phyloP scores from a whole-genome alignment of 805 yeast genomes.

The Kodamaea laetipori region DNA sequence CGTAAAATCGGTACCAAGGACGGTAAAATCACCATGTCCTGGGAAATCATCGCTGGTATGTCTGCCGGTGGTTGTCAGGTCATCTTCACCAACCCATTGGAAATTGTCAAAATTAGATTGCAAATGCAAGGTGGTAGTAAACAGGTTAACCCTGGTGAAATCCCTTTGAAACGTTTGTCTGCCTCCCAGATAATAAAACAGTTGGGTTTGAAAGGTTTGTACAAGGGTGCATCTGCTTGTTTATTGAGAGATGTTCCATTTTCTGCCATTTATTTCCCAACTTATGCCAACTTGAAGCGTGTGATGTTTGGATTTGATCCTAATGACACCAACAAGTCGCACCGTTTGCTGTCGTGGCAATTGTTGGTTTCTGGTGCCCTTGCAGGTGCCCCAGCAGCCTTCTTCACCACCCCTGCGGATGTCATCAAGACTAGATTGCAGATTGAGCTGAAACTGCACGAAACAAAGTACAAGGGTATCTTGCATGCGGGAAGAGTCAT shows the following conservation, averaged over 20 bases:
- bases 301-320: conserved; percentile 84
- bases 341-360: conserved; percentile 76
- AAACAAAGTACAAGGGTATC: conserved; percentile 74
- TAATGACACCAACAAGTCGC: conserved; percentile 54
- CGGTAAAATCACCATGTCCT: conserved; percentile 47
- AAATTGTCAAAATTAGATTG: conserved; percentile 90
- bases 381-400: conserved; percentile 98
- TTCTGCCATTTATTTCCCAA: conserved; percentile 95
- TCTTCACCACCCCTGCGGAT: conserved; percentile 94
- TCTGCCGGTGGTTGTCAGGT: conserved; percentile 97
- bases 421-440: conserved; percentile 95
- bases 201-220: conserved; percentile 81
- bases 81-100: conserved; percentile 92
- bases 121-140: conserved; percentile 86
- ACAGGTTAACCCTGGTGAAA: conserved; percentile 35
- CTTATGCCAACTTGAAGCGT: conserved; percentile 90
- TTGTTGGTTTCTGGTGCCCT: conserved; percentile 84
- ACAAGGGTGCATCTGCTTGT: conserved; percentile 91
- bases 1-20: conserved; percentile 65
- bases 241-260: conserved; percentile 93
- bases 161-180: conserved; percentile 46
- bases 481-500: conserved; percentile 75
- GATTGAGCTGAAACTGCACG: conserved; percentile 76
- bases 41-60: conserved; percentile 88
- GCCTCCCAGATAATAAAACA: conserved; percentile 75